These are phyloP conservation scores for Diutina mesorugosa DNA, from an alignment of 1,139 yeast genomes.

Conservation along the genomic window DNA sequence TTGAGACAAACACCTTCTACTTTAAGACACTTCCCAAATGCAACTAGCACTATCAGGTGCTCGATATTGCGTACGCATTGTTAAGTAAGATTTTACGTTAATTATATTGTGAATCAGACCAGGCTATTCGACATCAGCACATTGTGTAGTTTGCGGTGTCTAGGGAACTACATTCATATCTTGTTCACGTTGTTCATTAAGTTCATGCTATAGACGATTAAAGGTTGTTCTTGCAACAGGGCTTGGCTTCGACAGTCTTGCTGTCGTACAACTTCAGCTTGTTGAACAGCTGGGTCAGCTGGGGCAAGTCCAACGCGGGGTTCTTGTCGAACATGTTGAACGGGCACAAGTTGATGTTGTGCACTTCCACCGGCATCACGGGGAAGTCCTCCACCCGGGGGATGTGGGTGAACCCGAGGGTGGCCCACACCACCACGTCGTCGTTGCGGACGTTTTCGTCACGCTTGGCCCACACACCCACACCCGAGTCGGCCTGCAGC, in stretches of 20 bases:
- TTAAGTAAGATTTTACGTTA: no score
- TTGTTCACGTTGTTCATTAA: neutral
- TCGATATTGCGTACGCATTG: no score
- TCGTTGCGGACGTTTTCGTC: conserved; percentile 65
- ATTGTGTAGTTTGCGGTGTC: no score
- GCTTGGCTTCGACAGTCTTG: conserved; percentile 6
- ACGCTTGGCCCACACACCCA: conserved; percentile 52
- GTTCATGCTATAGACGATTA: neutral
- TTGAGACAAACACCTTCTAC: no score
- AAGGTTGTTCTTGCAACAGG: conserved; percentile 34
- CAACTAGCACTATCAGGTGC: no score
- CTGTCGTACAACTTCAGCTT: conserved; percentile 16
- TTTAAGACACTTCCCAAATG: no score
- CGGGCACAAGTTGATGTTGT: conserved; percentile 57
- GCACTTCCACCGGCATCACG: conserved; percentile 80
- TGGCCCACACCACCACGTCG: conserved; percentile 78
- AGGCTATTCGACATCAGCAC: no score
- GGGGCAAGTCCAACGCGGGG: conserved; percentile 78
- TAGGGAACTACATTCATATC: no score
- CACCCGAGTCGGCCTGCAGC: conserved; percentile 49
- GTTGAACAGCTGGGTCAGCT: conserved; percentile 59
- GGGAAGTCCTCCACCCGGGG: conserved; percentile 91
- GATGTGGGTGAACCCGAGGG: conserved; percentile 76
- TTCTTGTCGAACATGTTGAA: conserved; percentile 68
- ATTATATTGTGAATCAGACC: no score